Evolutionary conservation across 345 rosid genomes (phyloP), one percentile per base, ranked within the genome.

Genomic region (Fremontodendron californicum): DNA sequence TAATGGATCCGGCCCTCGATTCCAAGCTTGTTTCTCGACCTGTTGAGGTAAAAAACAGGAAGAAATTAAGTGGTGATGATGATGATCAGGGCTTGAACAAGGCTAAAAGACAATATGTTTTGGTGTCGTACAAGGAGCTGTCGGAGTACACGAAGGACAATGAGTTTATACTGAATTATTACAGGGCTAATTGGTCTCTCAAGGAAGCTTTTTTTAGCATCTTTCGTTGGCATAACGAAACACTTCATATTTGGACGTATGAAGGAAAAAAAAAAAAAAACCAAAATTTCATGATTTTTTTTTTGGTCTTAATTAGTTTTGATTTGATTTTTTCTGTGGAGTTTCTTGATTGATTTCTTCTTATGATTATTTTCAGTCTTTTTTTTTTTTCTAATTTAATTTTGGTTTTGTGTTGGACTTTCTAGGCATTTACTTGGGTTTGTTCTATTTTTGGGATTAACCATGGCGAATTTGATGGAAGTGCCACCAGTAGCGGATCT

Each of bases 61-160:
- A 67, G 63, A 54, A 54, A 64, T 25, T 18, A n/a, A 12, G 12
- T 52, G 54, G 33, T 55, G 49, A 42, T 35, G 81, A 27, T 39
- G 65, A 75, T 1, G 77, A 29, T 48, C 81, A 60, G 67, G 74
- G 57, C 37, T 54, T 31, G 73, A 82, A 73, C 70, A 79, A 80
- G 74, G 71, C 65, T 12, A 43, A 39, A 15, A 90, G 78, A 79
- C 84, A 93, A 89, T n/a, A n/a, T n/a, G n/a, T n/a, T n/a, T n/a
- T n/a, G n/a, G n/a, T n/a, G n/a, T n/a, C n/a, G n/a, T n/a, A n/a
- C n/a, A n/a, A n/a, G n/a, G n/a, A n/a, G n/a, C n/a, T n/a, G n/a
- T n/a, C n/a, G n/a, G n/a, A n/a, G 2, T 91, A 94, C 84, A 84
- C 91, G 98, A 91, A 87, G 71, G 98, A 94, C 73, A 94, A 91